phyloP scores from a whole-genome alignment of 2,329 filamentous ascomycete species.

The Penicillium sp. region DNA sequence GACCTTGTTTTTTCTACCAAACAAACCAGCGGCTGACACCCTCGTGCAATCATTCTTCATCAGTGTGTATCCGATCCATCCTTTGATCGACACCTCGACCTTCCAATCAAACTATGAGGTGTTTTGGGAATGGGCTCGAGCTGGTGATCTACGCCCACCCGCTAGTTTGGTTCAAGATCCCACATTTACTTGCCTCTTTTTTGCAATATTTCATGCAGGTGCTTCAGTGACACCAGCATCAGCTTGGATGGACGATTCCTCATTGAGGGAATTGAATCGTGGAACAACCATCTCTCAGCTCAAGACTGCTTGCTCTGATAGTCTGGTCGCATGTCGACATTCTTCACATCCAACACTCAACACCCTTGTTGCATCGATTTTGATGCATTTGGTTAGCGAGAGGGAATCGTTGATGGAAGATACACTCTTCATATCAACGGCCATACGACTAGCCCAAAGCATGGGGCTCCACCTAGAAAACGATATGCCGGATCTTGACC shows the following conservation, averaged over 20 bases:
- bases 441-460: conserved; percentile 20
- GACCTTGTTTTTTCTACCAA: not conserved
- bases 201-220: conserved; percentile 9
- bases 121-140: conserved; percentile 14
- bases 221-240: not conserved
- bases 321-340: conserved; percentile 15
- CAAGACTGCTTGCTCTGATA: conserved; percentile 9
- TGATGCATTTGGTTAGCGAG: conserved; percentile 12
- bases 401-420: not conserved
- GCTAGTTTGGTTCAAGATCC: conserved; percentile 11
- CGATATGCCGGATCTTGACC: not conserved
- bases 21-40: not conserved
- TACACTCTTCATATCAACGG: conserved; percentile 11
- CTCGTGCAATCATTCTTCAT: conserved; percentile 6
- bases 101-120: conserved; percentile 10
- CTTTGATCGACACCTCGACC: conserved; percentile 6
- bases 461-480: conserved; percentile 23
- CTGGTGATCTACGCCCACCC: not conserved
- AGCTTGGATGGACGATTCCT: not conserved
- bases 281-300: conserved; percentile 7
- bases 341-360: conserved; percentile 22
- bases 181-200: conserved; percentile 12
- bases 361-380: conserved; percentile 20
- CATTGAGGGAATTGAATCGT: not conserved
- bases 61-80: conserved; percentile 9